Evolutionary conservation across 2,329 filamentous ascomycete species (phyloP).

Genomic region (Rhynchosporium secalis): DNA sequence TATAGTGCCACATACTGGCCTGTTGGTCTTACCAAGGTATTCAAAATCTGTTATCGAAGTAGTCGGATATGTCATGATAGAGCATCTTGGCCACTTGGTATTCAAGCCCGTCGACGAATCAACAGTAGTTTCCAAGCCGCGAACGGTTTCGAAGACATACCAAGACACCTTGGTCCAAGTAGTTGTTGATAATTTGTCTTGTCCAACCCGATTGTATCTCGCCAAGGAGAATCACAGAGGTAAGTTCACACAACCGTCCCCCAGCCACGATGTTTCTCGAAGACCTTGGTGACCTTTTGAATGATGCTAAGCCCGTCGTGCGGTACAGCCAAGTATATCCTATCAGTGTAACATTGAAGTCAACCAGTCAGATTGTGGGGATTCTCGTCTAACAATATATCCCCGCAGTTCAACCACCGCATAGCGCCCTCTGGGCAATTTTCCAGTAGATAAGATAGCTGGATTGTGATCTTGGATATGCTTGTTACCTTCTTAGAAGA

Average conservation of each 20-base stretch:
- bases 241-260: neutral
- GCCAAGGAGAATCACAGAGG: neutral
- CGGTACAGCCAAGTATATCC: neutral
- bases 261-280: neutral
- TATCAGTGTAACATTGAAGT: neutral
- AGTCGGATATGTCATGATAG: too few species aligned
- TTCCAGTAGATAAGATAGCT: neutral
- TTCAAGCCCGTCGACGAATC: neutral
- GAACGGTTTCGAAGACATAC: neutral
- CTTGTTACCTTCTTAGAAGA: conserved; percentile 8
- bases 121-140: neutral
- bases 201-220: neutral
- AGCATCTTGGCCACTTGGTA: conserved; percentile 2
- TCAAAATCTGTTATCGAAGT: neutral
- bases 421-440: neutral
- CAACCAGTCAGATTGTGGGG: neutral
- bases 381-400: neutral
- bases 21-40: neutral
- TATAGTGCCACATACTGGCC: neutral
- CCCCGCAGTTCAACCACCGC: neutral
- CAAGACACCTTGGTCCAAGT: neutral
- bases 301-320: neutral
- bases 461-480: conserved; percentile 2
- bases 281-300: neutral
- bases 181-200: neutral